Base-by-base conservation (phyloP, 805 yeast genomes). In the Spathaspora gorwiae region DNA sequence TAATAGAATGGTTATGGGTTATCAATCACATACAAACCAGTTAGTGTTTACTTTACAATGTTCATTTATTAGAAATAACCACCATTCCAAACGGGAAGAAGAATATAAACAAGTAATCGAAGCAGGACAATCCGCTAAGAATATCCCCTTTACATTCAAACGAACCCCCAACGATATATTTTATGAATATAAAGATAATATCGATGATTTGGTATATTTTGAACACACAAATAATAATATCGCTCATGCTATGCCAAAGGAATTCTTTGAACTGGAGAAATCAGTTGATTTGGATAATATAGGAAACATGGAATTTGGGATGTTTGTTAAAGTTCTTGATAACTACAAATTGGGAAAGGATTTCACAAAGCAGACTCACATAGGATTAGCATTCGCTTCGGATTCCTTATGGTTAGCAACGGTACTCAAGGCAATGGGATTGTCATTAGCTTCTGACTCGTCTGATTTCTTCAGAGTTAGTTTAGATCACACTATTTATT, bases 401-500 rank as follows among this genome's bases (percentile, higher is more conserved):
- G 74, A 69, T 47, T 55, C 65, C 27, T 47, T 67, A 27, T 68
- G 54, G 50, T 52, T 69, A 41, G 61, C 65, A 14, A 49, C 64
- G 3, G 47, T 66, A 29, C 30, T 55, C 30, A 52, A 64, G 13
- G 60, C 61, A 0, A 46, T 68, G 19, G 67, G 67, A 7, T 32
- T 49, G 24, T 50, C 57, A 4, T 27, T 57, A 11, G 31, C 33
- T 12, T 43, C 45, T 27, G 47, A 47, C 11, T 45, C 50, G 29
- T 44, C 46, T n/a, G 37, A 55, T 15, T 67, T 62, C 46, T 69
- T 69, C 54, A 54, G 73, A 35, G 72, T 66, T 2, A 61, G 68
- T 35, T 57, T 69, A 42, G 74, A 69, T 48, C 74, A 69, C 47
- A 40, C 65, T 4, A 54, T 69, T 7, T 63, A 51, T 47, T 61